Percentiles rank a stretch among this genome's conserved stretches.
Evolutionary conservation across 768 basidiomycete genomes (phyloP).

Genomic region (Boletus coccyginus): DNA sequence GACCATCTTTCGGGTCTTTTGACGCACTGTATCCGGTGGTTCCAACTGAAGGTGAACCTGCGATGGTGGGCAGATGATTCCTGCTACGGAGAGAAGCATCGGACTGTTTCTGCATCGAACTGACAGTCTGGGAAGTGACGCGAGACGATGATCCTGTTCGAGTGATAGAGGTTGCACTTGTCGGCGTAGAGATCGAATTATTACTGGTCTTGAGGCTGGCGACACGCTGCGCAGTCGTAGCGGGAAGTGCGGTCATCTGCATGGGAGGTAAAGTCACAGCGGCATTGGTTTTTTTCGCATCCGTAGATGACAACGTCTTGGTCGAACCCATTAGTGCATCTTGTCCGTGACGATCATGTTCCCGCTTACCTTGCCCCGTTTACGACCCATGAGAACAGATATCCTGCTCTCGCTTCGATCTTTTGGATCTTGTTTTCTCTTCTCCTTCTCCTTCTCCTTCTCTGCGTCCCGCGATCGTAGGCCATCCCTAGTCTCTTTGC

Average conservation of each 20-base stretch:
- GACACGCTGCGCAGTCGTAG: conserved; percentile 79
- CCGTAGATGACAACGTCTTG: conserved; percentile 81
- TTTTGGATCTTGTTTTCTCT: conserved; percentile 72
- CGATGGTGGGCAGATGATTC: conserved; percentile 83
- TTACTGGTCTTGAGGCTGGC: conserved; percentile 68
- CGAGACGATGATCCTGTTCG: conserved; percentile 52
- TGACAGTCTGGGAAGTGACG: conserved; percentile 77
- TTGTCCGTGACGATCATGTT: background rate
- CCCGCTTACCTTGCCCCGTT: conserved; percentile 81
- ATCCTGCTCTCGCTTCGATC: conserved; percentile 89
- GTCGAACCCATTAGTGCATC: conserved; percentile 10
- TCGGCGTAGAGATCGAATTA: conserved; percentile 44
- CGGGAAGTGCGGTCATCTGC: conserved; percentile 83
- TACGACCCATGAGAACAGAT: conserved; percentile 82
- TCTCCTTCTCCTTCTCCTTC: conserved; percentile 51
- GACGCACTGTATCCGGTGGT: conserved; percentile 49
- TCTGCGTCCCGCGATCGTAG: conserved; percentile 40
- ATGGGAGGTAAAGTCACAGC: conserved; percentile 81
- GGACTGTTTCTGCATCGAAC: conserved; percentile 85
- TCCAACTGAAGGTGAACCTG: conserved; percentile 89
- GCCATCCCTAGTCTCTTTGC: conserved; percentile 57
- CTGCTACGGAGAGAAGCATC: conserved; percentile 76
- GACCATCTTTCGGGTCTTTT: conserved; percentile 57
- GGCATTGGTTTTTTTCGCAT: conserved; percentile 70
- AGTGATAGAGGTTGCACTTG: conserved; percentile 40